Conservation (phyloP, 148 eudicot species). For the Nepenthes gracilis region DNA sequence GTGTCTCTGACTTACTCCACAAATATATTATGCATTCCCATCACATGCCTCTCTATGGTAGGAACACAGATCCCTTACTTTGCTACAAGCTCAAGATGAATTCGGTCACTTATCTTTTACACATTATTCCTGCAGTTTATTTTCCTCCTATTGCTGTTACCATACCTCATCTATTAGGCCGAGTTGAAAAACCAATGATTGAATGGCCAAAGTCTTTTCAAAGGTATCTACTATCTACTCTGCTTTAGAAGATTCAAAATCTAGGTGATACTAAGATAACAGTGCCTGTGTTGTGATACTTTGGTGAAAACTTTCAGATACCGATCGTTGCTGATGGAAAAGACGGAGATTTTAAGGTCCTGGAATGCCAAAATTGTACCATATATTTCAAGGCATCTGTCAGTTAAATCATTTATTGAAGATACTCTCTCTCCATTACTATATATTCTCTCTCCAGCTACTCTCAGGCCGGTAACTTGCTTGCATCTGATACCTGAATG, state of each 20-base stretch:
- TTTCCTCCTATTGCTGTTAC: slow-evolving; percentile 49
- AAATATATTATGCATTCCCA: slow-evolving; percentile 72
- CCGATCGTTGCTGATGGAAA: slow-evolving; percentile 52
- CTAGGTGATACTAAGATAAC: neutral
- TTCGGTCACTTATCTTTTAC: slow-evolving; percentile 6
- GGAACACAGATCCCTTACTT: slow-evolving; percentile 2
- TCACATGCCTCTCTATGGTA: slow-evolving; percentile 79
- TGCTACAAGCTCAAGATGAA: slow-evolving; percentile 1
- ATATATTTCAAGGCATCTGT: slow-evolving; percentile 78
- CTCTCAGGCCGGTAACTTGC: slow-evolving; percentile 74
- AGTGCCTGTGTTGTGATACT: neutral
- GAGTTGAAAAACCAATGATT: slow-evolving; percentile 66
- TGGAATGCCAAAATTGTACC: slow-evolving; percentile 69
- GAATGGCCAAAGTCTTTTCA: slow-evolving; percentile 98
- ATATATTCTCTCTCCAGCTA: slow-evolving; percentile 84
- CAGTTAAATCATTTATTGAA: slow-evolving; percentile 56
- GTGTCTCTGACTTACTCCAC: slow-evolving; percentile 63
- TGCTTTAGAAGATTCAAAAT: neutral
- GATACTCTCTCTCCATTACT: slow-evolving; percentile 66
- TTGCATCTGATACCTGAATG: slow-evolving; percentile 4
- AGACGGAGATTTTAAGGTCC: slow-evolving; percentile 52
- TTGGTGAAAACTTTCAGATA: slow-evolving; percentile 32
- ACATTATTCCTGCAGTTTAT: slow-evolving; percentile 44
- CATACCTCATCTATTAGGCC: slow-evolving; percentile 62
- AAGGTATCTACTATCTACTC: slow-evolving; percentile 43